Percentiles rank a stretch among this genome's conserved stretches.
Evolutionary conservation across 2,329 filamentous ascomycete species (phyloP).

Genomic region (Cadophora malorum): DNA sequence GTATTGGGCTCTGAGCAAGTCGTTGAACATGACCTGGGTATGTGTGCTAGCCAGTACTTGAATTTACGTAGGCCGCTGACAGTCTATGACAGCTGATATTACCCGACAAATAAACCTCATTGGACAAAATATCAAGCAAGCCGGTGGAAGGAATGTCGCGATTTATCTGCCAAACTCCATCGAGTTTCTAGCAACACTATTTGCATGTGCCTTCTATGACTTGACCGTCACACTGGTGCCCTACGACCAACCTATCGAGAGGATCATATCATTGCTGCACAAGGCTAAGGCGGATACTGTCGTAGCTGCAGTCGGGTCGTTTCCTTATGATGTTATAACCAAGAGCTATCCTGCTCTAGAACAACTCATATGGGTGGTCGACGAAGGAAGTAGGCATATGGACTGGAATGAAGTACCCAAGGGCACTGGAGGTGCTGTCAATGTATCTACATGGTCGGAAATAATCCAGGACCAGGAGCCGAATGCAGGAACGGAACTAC

Average conservation of each 20-base stretch:
- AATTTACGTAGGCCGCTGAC: conserved; percentile 30
- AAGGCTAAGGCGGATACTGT: conserved; percentile 80
- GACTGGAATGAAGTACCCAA: conserved; percentile 92
- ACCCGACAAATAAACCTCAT: conserved; percentile 88
- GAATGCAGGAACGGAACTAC: conserved; percentile 66
- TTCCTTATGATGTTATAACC: conserved; percentile 78
- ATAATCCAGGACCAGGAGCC: conserved; percentile 74
- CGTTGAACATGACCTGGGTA: conserved; percentile 72
- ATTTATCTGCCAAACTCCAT: conserved; percentile 93
- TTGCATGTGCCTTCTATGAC: conserved; percentile 85
- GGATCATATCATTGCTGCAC: conserved; percentile 74
- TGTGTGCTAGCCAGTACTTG: conserved; percentile 26
- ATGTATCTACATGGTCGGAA: conserved; percentile 92
- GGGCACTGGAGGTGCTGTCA: conserved; percentile 74
- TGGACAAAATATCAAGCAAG: conserved; percentile 75
- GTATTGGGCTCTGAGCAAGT: conserved; percentile 78
- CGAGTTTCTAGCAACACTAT: conserved; percentile 81
- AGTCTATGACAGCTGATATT: conserved; percentile 62
- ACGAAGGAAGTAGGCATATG: conserved; percentile 88
- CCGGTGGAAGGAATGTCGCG: conserved; percentile 78
- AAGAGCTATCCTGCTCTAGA: conserved; percentile 73
- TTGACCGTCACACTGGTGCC: conserved; percentile 85
- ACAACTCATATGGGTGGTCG: conserved; percentile 90
- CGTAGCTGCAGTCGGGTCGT: conserved; percentile 83
- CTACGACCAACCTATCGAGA: conserved; percentile 74